These are phyloP conservation scores for Solanum bukasovii DNA, from an alignment of 257 asterid genomes.

Conservation along the genomic window DNA sequence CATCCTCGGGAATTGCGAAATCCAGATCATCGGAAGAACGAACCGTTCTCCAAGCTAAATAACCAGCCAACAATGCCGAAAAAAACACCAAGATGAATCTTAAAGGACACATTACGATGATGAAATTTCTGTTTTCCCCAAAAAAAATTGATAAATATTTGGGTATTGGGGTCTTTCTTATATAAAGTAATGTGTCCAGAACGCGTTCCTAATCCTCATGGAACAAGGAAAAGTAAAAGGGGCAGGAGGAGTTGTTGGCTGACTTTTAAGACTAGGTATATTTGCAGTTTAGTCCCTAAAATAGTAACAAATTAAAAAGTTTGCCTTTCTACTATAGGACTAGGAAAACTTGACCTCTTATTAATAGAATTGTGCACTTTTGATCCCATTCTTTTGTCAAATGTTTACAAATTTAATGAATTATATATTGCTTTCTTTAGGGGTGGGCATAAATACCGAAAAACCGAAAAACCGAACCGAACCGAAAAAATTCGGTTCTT, in stretches of 20 bases:
- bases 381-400: background rate
- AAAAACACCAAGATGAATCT: conserved; percentile 44
- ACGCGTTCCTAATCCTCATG: background rate
- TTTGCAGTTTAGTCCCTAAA: background rate
- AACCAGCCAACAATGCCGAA: conserved; percentile 43
- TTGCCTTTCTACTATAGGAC: background rate
- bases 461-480: too few relatives aligned
- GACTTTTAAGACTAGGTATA: background rate
- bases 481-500: too few relatives aligned
- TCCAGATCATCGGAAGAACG: conserved; percentile 1
- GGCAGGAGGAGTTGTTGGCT: conserved; percentile 5
- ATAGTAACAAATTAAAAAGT: background rate
- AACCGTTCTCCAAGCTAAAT: conserved; percentile 37
- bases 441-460: too few relatives aligned
- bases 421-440: background rate
- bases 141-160: background rate
- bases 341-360: background rate
- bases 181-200: background rate
- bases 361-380: background rate
- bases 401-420: background rate
- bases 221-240: background rate
- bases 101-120: conserved; percentile 36
- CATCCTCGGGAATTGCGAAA: background rate
- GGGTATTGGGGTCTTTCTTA: background rate
- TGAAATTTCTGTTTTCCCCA: background rate